phyloP scores from a whole-genome alignment of 2,329 filamentous ascomycete genomes.

The Botrytis porri region DNA sequence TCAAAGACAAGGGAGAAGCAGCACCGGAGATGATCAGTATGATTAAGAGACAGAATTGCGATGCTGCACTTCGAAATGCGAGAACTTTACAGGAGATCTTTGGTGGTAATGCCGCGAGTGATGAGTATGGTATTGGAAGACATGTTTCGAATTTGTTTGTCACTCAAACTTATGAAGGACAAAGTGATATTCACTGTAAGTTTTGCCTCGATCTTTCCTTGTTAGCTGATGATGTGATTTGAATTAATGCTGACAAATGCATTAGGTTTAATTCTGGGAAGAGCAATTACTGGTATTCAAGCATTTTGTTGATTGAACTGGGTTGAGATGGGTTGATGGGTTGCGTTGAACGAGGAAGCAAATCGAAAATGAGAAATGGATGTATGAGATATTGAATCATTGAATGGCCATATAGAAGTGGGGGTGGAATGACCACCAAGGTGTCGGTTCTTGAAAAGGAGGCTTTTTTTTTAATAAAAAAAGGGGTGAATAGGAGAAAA shows the following conservation, averaged over 20 bases:
- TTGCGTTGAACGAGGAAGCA: background rate
- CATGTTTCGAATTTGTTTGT: conserved; percentile 97
- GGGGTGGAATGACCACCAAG: background rate
- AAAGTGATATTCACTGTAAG: conserved; percentile 82
- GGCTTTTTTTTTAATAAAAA: background rate
- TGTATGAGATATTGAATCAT: background rate
- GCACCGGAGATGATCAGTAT: conserved; percentile 95
- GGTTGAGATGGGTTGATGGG: background rate
- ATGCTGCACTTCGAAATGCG: conserved; percentile 77
- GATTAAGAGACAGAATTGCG: conserved; percentile 98
- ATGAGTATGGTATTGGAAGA: conserved; percentile 92
- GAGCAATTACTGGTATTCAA: conserved; percentile 72
- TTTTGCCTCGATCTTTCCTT: conserved; percentile 8
- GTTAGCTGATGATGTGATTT: background rate
- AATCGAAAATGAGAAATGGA: background rate
- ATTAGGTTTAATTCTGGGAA: conserved; percentile 63
- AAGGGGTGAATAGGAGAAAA: background rate
- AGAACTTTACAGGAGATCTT: conserved; percentile 89
- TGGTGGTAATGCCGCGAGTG: conserved; percentile 95
- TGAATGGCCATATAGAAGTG: background rate
- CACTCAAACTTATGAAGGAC: conserved; percentile 96
- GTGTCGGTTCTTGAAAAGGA: background rate
- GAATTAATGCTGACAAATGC: conserved; percentile 34
- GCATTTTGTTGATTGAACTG: conserved; percentile 57
- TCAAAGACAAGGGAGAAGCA: conserved; percentile 87